A percentile compares a stretch with the other conserved stretches of the same genome.
Conservation (phyloP, 2,329 filamentous ascomycete genomes). For the Fragosphaeria purpurea region DNA sequence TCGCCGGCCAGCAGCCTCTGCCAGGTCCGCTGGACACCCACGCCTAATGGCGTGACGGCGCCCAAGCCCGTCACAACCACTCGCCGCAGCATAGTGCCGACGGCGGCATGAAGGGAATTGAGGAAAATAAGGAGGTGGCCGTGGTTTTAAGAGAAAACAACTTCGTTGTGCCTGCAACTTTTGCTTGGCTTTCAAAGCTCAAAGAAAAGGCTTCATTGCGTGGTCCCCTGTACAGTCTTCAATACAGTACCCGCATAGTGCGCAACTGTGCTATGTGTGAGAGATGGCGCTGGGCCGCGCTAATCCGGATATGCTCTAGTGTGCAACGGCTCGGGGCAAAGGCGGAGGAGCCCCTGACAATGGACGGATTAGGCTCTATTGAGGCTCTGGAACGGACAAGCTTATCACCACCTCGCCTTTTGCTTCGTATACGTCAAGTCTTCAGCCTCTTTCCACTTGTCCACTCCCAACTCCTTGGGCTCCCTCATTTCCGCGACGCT, state of each 20-base stretch:
- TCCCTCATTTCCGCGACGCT: no score
- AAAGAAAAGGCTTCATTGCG: no score
- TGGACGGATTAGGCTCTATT: conserved; percentile 8
- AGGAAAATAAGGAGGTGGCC: no score
- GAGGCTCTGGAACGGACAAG: conserved; percentile 5
- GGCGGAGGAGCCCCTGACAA: no score
- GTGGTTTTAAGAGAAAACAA: no score
- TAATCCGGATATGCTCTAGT: neutral
- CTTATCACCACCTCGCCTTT: neutral
- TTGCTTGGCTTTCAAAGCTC: no score
- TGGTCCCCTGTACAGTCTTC: neutral
- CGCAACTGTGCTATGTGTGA: neutral
- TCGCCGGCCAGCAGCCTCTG: conserved; percentile 66
- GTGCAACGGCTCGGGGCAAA: neutral
- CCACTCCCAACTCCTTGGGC: no score
- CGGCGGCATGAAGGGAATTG: no score
- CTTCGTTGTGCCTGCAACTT: no score
- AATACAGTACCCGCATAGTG: conserved; percentile 7
- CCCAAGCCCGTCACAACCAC: conserved; percentile 80
- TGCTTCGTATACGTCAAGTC: neutral
- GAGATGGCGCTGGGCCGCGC: neutral
- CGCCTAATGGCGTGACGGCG: conserved; percentile 72
- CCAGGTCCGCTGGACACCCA: conserved; percentile 73
- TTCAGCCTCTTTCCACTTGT: neutral
- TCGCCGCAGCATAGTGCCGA: conserved; percentile 35